These are phyloP conservation scores for Inga leiocalycina DNA, from an alignment of 306 rosid genomes.

Conservation along the genomic window DNA sequence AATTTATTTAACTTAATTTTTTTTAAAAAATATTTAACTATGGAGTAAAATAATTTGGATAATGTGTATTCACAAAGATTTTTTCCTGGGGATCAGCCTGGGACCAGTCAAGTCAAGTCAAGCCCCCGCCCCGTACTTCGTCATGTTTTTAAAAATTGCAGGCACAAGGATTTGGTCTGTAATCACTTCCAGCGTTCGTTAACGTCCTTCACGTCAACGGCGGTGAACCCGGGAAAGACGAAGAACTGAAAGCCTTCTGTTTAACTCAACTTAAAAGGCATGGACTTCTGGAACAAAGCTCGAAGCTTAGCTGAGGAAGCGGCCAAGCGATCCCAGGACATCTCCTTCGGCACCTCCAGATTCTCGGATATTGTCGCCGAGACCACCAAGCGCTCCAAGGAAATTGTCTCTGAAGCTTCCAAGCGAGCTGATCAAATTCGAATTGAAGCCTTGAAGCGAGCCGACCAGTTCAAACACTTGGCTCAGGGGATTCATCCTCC, in stretches of 20 bases:
- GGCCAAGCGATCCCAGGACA: conserved; percentile 55
- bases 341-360: conserved; percentile 43
- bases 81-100: no score
- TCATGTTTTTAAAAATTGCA: no score
- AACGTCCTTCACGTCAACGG: neutral
- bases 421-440: conserved; percentile 51
- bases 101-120: neutral
- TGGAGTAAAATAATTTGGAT: neutral
- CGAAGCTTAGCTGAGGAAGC: conserved; percentile 72
- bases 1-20: no score
- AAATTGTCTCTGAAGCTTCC: conserved; percentile 66
- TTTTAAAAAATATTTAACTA: no score
- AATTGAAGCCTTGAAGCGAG: conserved; percentile 43
- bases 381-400: conserved; percentile 55
- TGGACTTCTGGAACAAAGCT: conserved; percentile 80
- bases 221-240: neutral
- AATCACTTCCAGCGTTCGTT: neutral
- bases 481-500: conserved; percentile 38
- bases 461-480: conserved; percentile 47
- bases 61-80: no score
- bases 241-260: neutral
- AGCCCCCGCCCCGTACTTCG: neutral
- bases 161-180: no score
- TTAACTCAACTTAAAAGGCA: conserved; percentile 9
- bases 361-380: conserved; percentile 48